Evolutionary conservation across 108 stramenopile genomes (phyloP).

Genomic region (Pseudonitzschia multiseries): DNA sequence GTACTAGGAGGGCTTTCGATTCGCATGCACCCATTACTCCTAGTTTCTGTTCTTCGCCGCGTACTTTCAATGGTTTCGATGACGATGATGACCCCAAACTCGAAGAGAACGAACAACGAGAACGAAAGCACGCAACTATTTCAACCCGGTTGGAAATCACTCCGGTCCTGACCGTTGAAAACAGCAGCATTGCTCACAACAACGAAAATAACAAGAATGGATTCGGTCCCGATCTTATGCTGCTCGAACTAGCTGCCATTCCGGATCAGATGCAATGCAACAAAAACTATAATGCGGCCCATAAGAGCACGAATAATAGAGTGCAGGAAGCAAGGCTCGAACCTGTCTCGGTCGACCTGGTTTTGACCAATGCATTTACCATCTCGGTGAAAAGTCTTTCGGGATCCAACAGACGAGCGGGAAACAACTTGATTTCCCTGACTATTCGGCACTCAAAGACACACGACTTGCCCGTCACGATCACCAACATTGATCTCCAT

Average conservation of each 20-base stretch:
- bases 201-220: neutral
- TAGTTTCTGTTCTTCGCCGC: conserved; percentile 16
- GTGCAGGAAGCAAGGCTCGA: conserved; percentile 21
- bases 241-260: conserved; percentile 33
- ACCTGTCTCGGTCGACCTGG: conserved; percentile 23
- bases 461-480: conserved; percentile 61
- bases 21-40: neutral
- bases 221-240: conserved; percentile 12
- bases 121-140: neutral
- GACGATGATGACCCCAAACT: neutral
- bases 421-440: conserved; percentile 70
- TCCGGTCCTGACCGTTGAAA: conserved; percentile 29
- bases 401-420: conserved; percentile 32
- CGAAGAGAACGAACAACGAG: neutral
- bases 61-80: neutral
- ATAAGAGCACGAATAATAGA: neutral
- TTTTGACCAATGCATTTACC: conserved; percentile 44
- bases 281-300: conserved; percentile 5
- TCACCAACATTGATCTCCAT: conserved; percentile 82
- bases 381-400: conserved; percentile 38
- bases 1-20: neutral
- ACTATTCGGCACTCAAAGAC: conserved; percentile 69
- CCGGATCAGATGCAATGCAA: conserved; percentile 33
- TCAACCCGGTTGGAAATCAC: conserved; percentile 25
- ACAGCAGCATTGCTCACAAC: neutral